Evolutionary conservation across 164 flowering plant species (phyloP), one percentile per base, ranked within the genome.

Genomic region (Echeveria elegans): DNA sequence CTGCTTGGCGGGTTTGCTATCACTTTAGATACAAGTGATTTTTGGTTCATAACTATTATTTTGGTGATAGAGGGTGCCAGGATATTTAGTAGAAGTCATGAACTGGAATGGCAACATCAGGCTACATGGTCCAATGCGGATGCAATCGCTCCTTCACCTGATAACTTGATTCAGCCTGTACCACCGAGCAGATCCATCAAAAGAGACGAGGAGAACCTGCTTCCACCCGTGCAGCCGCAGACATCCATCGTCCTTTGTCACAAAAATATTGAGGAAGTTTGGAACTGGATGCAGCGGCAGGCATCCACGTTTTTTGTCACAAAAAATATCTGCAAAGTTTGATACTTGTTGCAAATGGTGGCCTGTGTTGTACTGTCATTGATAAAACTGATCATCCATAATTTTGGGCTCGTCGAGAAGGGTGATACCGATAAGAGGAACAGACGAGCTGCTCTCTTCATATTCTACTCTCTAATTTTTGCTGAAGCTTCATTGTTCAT

Each of bases 211-310:
- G 2, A 81, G 72, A 66, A 47, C 72, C 24, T 38, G 73, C 30
- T 70, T 72, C 64, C 26, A 32, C 4, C 16, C 37, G 28, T 1
- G 26, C 29, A 40, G 92, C n/a, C n/a, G n/a, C n/a, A n/a, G n/a
- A n/a, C n/a, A n/a, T n/a, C n/a, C n/a, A n/a, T n/a, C 89, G 92
- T 66, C 85, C 30, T 94, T 89, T 66, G 64, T 87, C 21, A 73
- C 96, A 11, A 11, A 0, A 80, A 74, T 61, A 89, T 89, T 60
- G 70, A 94, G 53, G 85, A 77, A 72, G 38, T 91, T 47, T 82
- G 91, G 0, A 82, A 91, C 67, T 91, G 99, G 89, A 85, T 94
- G n/a, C 99, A 94, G n/a, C n/a, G n/a, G n/a, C n/a, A n/a, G n/a
- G n/a, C n/a, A n/a, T n/a, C n/a, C n/a, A n/a, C 89, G 92, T 66